Evolutionary conservation across 306 rosid species (phyloP).

Genomic region (Pyrus communis): DNA sequence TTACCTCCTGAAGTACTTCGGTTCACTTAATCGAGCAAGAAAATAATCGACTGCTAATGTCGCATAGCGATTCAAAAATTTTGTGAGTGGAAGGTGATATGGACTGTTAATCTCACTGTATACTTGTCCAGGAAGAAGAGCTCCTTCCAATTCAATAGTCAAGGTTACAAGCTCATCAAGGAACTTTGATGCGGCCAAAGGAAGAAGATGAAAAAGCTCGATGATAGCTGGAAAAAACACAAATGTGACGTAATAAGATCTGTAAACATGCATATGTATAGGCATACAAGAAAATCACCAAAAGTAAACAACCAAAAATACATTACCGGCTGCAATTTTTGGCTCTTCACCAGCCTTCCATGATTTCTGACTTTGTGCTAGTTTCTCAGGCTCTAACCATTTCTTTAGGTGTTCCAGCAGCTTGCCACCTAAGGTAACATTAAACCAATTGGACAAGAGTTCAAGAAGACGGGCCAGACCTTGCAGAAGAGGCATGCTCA

Average conservation of each 20-base stretch:
- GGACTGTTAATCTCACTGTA: slow-evolving; percentile 97
- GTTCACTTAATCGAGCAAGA: slow-evolving; percentile 83
- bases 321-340: slow-evolving; percentile 92
- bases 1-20: slow-evolving; percentile 93
- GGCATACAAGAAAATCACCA: slow-evolving; percentile 16
- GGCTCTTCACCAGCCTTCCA: slow-evolving; percentile 99
- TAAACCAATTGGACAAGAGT: slow-evolving; percentile 93
- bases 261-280: slow-evolving; percentile 7
- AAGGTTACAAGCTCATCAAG: slow-evolving; percentile 96
- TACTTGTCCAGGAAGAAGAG: slow-evolving; percentile 93
- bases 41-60: slow-evolving; percentile 82
- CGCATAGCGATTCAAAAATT: slow-evolving; percentile 91
- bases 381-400: slow-evolving; percentile 99
- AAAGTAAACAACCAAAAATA: slow-evolving; percentile 18
- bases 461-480: slow-evolving; percentile 98
- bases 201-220: slow-evolving; percentile 98
- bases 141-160: slow-evolving; percentile 97
- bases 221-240: slow-evolving; percentile 69
- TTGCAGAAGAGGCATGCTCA: slow-evolving; percentile 96
- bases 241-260: slow-evolving; percentile 16
- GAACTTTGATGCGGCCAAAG: slow-evolving; percentile 89
- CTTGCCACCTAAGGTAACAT: slow-evolving; percentile 91
- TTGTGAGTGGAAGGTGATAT: slow-evolving; percentile 83
- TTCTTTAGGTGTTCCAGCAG: slow-evolving; percentile 90
- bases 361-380: slow-evolving; percentile 86